Evolutionary conservation across 441 rosid species (phyloP), one percentile per base, ranked within the genome.

Genomic region (Pelargonium citronellum): DNA sequence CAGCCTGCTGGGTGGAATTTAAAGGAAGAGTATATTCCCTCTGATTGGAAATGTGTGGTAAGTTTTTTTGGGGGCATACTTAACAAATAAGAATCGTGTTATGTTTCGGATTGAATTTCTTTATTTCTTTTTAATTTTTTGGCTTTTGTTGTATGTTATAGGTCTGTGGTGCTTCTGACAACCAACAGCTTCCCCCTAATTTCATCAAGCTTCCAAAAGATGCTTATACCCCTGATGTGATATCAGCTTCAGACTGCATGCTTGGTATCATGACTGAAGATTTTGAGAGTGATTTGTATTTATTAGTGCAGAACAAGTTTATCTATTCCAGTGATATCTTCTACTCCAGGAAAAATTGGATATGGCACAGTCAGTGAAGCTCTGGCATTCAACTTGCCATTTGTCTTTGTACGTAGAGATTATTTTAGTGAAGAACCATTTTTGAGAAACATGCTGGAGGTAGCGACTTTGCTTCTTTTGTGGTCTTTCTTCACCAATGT

Each of bases 231-330:
- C 99, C 99, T 83, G 99, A 95, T 85, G 74, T 95, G 63, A 95
- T 95, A 75, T 98, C 99, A 49, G 98, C 99, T 68, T 95, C 97
- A 64, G 99, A 95, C 83, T 92, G 98, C 79, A 95, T 95, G 99
- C 98, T 95, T 78, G 99, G 99, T 95, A 82, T 70, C 37, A 66
- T 65, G 7, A 19, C 62, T 57, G 11, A 17, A 57, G 62, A 57
- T 57, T 57, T 57, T 57, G 62, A 8, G 27, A 57, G 27, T 19
- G 8, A 19, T 17, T 57, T 22, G 62, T 57, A 17, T 73, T 74
- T 73, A 16, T 74, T 20, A 27, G 51, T 67, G 64, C 76, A 41
- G 66, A 34, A 22, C 19, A 6, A 9, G 22, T 22, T 57, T 15
- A 8, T 69, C 62, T 10, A 2, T 13, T 30, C 8, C 0, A 47